Percentiles rank a stretch among this genome's conserved stretches.
These are phyloP conservation scores for Colletotrichum lindemuthianum DNA, from an alignment of 2,329 filamentous ascomycete genomes.

Conservation along the genomic window DNA sequence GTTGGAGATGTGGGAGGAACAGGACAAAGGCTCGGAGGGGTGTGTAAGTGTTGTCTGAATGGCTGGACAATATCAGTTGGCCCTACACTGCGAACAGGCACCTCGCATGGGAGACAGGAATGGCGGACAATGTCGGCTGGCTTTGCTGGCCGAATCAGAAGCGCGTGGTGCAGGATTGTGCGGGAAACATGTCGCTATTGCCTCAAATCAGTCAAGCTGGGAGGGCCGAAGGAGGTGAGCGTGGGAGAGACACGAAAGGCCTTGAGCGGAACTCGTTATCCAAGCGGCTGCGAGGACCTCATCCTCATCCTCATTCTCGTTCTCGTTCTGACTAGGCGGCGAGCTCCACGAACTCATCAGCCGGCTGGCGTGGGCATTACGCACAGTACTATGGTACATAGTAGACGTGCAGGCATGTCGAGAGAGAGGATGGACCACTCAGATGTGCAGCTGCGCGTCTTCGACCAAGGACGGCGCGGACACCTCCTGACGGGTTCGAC, in stretches of 20 bases:
- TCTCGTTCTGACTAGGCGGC: neutral
- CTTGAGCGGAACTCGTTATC: neutral
- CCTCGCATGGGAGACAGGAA: constrained; percentile 17
- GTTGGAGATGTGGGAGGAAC: neutral
- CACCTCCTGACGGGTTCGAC: constrained; percentile 37
- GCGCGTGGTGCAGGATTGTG: constrained; percentile 17
- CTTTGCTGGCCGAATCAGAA: constrained; percentile 25
- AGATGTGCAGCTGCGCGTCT: constrained; percentile 52
- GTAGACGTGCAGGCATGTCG: constrained; percentile 26
- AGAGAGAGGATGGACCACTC: constrained; percentile 38
- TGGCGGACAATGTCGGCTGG: constrained; percentile 1
- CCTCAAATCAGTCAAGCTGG: neutral
- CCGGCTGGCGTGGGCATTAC: neutral
- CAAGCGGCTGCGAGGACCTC: neutral
- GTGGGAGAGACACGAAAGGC: neutral
- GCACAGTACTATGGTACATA: constrained; percentile 15
- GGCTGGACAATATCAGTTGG: constrained; percentile 6
- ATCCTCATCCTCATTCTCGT: neutral
- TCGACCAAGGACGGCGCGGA: constrained; percentile 38
- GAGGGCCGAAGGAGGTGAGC: constrained; percentile 5
- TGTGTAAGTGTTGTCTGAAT: constrained; percentile 22
- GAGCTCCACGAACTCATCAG: constrained; percentile 6
- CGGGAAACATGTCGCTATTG: constrained; percentile 7
- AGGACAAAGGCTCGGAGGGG: constrained; percentile 4
- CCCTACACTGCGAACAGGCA: constrained; percentile 29